Conservation (phyloP, 2,329 filamentous ascomycete species). For the Aureobasidium leucospermi region DNA sequence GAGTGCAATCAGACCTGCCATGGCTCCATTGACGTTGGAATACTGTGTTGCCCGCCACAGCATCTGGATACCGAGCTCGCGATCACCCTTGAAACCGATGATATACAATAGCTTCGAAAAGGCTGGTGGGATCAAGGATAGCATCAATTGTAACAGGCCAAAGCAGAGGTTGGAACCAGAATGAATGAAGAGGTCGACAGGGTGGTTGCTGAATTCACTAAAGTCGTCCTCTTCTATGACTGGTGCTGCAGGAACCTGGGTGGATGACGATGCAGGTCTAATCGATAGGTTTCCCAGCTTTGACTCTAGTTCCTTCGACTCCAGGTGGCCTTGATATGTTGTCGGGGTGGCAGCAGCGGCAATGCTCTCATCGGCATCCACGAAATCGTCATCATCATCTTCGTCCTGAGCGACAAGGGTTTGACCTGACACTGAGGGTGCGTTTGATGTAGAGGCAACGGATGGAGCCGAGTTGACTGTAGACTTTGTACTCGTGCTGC, state of each 20-base stretch:
- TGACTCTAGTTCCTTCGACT: conserved; percentile 22
- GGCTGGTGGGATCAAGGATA: conserved; percentile 88
- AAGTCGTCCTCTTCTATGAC: conserved; percentile 48
- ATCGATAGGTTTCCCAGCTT: conserved; percentile 17
- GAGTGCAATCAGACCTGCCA: conserved; percentile 73
- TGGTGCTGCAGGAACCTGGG: not conserved
- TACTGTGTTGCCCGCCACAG: conserved; percentile 87
- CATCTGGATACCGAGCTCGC: conserved; percentile 72
- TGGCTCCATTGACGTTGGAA: conserved; percentile 80
- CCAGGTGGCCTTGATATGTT: conserved; percentile 42
- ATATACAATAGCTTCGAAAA: conserved; percentile 82
- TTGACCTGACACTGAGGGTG: not conserved
- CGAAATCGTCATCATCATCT: conserved; percentile 45
- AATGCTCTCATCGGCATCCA: conserved; percentile 48
- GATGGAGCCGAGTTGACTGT: not conserved
- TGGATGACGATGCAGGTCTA: not conserved
- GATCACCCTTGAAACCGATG: conserved; percentile 85
- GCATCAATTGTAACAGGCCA: conserved; percentile 73
- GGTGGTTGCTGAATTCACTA: conserved; percentile 57
- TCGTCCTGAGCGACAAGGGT: conserved; percentile 23
- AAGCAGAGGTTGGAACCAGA: conserved; percentile 86
- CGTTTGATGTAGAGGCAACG: not conserved
- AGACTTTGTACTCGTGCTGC: not conserved
- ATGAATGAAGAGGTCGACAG: conserved; percentile 81
- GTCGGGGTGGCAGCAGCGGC: conserved; percentile 40